Evolutionary conservation across 768 basidiomycete species (phyloP).

Genomic region (Tulasnella sp.): DNA sequence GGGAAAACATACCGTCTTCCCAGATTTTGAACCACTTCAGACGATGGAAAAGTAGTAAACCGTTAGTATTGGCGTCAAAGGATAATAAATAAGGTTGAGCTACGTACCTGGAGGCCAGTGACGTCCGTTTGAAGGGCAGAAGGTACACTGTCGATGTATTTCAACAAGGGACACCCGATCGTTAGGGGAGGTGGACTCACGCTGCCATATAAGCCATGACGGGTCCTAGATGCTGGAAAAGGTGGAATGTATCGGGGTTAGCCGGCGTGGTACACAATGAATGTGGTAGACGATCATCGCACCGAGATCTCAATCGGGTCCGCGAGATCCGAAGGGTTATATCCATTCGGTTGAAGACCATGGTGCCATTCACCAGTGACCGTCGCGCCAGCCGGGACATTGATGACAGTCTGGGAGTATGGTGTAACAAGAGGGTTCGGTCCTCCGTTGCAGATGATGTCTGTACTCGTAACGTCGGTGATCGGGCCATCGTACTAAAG

Average conservation of each 20-base stretch:
- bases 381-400: slow-evolving; percentile 41
- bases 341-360: slow-evolving; percentile 37
- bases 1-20: slow-evolving; percentile 28
- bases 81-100: too few relatives aligned
- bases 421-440: slow-evolving; percentile 37
- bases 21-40: slow-evolving; percentile 52
- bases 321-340: slow-evolving; percentile 30
- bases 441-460: slow-evolving; percentile 49
- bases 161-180: too few relatives aligned
- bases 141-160: not conserved
- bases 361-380: slow-evolving; percentile 48
- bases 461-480: slow-evolving; percentile 45
- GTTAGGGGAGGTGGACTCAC: too few relatives aligned
- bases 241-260: not conserved
- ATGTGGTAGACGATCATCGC: slow-evolving; percentile 44
- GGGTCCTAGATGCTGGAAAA: slow-evolving; percentile 30
- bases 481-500: slow-evolving; percentile 34
- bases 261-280: too few relatives aligned
- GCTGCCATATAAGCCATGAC: slow-evolving; percentile 38
- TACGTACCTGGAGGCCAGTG: not conserved
- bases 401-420: slow-evolving; percentile 31
- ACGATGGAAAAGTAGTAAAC: too few relatives aligned
- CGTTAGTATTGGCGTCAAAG: too few relatives aligned
- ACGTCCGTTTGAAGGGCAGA: slow-evolving; percentile 1
- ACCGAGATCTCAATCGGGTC: slow-evolving; percentile 35